Evolutionary conservation across 495 filamentous ascomycete species (phyloP).

Genomic region (Parathielavia appendiculata): DNA sequence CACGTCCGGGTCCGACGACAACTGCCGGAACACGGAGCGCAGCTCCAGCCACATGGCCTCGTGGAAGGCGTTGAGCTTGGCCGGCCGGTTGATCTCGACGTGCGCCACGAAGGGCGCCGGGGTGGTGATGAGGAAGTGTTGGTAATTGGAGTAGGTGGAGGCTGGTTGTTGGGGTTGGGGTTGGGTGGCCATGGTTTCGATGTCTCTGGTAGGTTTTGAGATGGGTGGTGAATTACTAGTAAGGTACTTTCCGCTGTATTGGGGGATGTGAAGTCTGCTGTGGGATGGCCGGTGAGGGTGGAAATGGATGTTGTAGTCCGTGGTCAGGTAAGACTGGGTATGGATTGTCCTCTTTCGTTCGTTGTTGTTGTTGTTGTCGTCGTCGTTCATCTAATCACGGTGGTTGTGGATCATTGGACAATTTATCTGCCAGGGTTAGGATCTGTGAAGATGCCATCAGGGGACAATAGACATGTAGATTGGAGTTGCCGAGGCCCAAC

Average conservation of each 20-base stretch:
- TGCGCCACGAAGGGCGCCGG: constrained; percentile 73
- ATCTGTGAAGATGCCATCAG: neutral
- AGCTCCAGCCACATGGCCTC: constrained; percentile 90
- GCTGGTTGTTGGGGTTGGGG: neutral
- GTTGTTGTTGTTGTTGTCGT: neutral
- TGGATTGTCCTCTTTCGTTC: neutral
- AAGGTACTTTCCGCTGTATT: too few species aligned
- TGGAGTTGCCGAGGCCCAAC: constrained; percentile 9
- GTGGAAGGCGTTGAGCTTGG: constrained; percentile 87
- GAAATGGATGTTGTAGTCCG: too few species aligned
- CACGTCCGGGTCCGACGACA: constrained; percentile 67
- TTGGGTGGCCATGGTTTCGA: neutral
- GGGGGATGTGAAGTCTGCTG: too few species aligned
- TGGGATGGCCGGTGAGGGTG: too few species aligned
- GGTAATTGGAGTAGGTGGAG: constrained; percentile 41
- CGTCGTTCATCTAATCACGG: neutral
- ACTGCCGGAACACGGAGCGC: constrained; percentile 60
- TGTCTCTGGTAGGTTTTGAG: neutral
- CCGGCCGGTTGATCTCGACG: constrained; percentile 86
- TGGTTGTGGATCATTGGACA: neutral
- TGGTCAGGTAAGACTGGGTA: too few species aligned
- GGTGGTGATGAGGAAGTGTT: constrained; percentile 73
- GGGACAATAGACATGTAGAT: too few species aligned
- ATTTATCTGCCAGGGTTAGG: neutral
- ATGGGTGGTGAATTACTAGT: too few species aligned